Conservation (phyloP, 345 rosid species). For the Crucihimalaya himalaica region DNA sequence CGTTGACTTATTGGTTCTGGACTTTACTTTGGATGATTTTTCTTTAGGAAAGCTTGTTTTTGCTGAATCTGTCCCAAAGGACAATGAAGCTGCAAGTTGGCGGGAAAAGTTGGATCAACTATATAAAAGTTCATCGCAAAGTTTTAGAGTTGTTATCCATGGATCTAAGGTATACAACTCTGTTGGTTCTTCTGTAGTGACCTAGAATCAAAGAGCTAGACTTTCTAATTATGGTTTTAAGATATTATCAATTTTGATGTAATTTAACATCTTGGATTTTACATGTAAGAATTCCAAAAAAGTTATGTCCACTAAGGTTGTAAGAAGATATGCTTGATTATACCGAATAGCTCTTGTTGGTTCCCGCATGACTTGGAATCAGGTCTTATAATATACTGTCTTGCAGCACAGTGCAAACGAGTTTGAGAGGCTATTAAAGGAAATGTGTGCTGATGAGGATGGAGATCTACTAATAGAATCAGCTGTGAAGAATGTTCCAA, state of each 20-base stretch:
- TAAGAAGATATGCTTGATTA: neutral
- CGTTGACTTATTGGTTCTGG: constrained; percentile 8
- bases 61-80: constrained; percentile 93
- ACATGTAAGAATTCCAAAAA: neutral
- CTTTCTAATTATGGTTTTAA: neutral
- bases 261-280: constrained; percentile 8
- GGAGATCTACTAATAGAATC: constrained; percentile 95
- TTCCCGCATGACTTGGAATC: constrained; percentile 27
- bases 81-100: constrained; percentile 98
- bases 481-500: constrained; percentile 85
- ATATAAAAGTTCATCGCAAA: constrained; percentile 97
- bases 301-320: neutral
- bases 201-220: constrained; percentile 1
- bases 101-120: constrained; percentile 96
- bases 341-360: constrained; percentile 3
- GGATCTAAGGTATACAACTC: constrained; percentile 81
- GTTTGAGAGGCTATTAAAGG: constrained; percentile 92
- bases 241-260: neutral
- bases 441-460: constrained; percentile 97
- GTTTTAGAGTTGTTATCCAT: constrained; percentile 98
- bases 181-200: constrained; percentile 6
- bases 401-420: constrained; percentile 99
- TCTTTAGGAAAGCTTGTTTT: constrained; percentile 92
- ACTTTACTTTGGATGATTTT: constrained; percentile 33
- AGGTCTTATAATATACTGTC: constrained; percentile 42